A percentile compares a stretch with the other conserved stretches of the same genome.
Evolutionary conservation across 176 grass and related monocot genomes (phyloP).

Genomic region (Melocanna baccifera): DNA sequence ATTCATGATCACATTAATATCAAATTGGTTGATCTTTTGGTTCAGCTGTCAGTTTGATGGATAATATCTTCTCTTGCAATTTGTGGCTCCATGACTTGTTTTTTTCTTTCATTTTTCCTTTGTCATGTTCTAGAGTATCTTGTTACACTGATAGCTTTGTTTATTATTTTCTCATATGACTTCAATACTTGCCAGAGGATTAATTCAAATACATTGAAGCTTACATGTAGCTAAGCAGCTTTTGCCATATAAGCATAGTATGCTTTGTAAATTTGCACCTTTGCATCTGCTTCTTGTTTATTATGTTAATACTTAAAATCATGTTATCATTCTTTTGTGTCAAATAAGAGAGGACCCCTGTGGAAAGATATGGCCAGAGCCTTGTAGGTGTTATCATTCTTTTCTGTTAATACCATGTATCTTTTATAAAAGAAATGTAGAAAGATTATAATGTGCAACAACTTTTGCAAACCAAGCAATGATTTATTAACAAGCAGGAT

Average conservation of each 20-base stretch:
- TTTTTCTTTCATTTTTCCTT: neutral
- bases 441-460: neutral
- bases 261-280: neutral
- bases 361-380: too few relatives aligned
- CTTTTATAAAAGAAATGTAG: neutral
- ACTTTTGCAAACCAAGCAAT: neutral
- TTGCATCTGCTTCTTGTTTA: neutral
- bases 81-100: neutral
- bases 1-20: slow-evolving; percentile 2
- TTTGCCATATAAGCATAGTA: neutral
- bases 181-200: neutral
- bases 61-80: neutral
- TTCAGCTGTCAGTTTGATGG: neutral
- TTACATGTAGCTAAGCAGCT: neutral
- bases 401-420: neutral
- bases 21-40: neutral
- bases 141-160: neutral
- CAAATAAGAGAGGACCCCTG: neutral
- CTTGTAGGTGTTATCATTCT: neutral
- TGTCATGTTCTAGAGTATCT: neutral
- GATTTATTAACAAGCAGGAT: slow-evolving; percentile 31
- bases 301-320: neutral
- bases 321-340: neutral
- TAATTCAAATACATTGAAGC: neutral
- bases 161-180: neutral